A percentile compares a stretch with the other conserved stretches of the same genome.
Evolutionary conservation across 371 early-diverging fungal species (phyloP).

Genomic region (Mortierella sp.): DNA sequence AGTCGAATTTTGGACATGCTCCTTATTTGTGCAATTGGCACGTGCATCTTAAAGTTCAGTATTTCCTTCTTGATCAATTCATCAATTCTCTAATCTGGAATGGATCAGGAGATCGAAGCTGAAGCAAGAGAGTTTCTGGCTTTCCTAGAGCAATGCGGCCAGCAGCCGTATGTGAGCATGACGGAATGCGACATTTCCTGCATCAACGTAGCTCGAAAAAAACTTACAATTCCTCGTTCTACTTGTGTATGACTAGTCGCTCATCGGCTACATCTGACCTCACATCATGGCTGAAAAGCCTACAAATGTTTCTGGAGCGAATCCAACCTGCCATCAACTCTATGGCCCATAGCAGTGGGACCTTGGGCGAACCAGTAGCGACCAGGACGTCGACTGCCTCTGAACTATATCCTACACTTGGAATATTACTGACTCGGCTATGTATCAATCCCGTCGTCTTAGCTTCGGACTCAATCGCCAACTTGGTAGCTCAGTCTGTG

Average conservation of each 20-base stretch:
- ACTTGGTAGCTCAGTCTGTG: slow-evolving; percentile 13
- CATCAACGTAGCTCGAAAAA: too few relatives aligned
- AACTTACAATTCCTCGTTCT: too few relatives aligned
- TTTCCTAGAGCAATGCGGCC: slow-evolving; percentile 24
- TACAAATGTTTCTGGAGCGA: slow-evolving; percentile 23
- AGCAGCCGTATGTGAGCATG: slow-evolving; percentile 17
- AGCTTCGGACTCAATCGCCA: background rate
- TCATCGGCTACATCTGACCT: slow-evolving; percentile 15
- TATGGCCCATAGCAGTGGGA: background rate
- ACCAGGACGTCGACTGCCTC: background rate
- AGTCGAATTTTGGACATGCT: too few relatives aligned
- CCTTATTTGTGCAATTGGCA: too few relatives aligned
- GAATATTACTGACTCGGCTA: slow-evolving; percentile 13
- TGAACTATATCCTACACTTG: slow-evolving; percentile 29
- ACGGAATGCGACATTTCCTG: too few relatives aligned
- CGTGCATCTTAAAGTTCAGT: too few relatives aligned
- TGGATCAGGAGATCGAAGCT: slow-evolving; percentile 49
- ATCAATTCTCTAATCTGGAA: slow-evolving; percentile 30
- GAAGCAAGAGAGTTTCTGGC: slow-evolving; percentile 32
- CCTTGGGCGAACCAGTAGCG: background rate
- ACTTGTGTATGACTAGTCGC: slow-evolving; percentile 11
- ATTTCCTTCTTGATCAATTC: too few relatives aligned
- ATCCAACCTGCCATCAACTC: slow-evolving; percentile 18
- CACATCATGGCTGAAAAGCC: slow-evolving; percentile 14
- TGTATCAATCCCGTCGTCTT: slow-evolving; percentile 29